Base-by-base conservation (phyloP, 176 grass and related monocot genomes). In the Lolium multiflorum region DNA sequence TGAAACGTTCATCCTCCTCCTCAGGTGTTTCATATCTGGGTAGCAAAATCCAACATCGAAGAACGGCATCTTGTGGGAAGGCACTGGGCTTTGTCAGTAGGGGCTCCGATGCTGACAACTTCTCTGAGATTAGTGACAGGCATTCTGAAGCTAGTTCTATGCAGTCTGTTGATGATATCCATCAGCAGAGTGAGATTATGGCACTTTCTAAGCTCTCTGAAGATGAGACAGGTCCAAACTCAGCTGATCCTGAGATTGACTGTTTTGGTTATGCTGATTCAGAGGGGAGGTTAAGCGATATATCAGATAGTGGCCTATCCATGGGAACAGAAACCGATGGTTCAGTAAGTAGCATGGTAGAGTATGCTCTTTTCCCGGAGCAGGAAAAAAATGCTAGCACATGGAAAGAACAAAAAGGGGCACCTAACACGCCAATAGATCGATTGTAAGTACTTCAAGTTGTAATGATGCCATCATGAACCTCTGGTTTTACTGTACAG, bases 311-410 rank as follows among this genome's bases (percentile, higher is more conserved):
- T 74, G 83, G 81, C 63, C 83, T 95, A 82, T 95, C 91, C 43
- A 94, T 98, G 89, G 90, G 91, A 62, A 91, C 91, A 82, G 93
- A 95, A 85, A 94, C 86, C 17, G 96, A 96, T 87, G 89, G 89
- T 68, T 98, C 93, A 26, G 50, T 87, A 83, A 87, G 90, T 63
- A 94, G 90, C 72, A 43, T 84, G 20, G 64, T 86, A 18, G 95
- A 98, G 61, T 89, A 81, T 74, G 57, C 78, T 5, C 44, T 81
- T 21, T 91, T 94, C 18, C 64, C 44, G 48, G 90, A 94, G 46
- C 93, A 88, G 61, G 93, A 85, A 43, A 91, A 82, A 85, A 31
- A 46, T 41, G 60, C 76, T 83, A 69, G 61, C 62, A 56, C 71
- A n/a, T 39, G 4, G n/a, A 83, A 91, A 93, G 79, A 83, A 65